These are phyloP conservation scores for Fraxinus greggii DNA, from an alignment of 305 asterid species.

Conservation along the genomic window DNA sequence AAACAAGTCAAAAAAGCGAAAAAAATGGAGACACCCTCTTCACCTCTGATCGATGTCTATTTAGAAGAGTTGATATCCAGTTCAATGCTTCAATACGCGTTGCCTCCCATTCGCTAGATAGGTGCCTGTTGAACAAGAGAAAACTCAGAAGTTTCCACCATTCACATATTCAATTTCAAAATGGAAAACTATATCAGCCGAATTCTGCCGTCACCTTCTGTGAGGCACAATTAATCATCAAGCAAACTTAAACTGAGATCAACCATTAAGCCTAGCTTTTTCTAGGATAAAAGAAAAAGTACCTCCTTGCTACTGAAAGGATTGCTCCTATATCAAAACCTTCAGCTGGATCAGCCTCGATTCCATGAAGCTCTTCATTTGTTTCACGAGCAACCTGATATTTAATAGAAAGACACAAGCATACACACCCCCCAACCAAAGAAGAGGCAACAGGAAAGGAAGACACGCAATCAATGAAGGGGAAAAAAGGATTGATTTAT, in stretches of 20 bases:
- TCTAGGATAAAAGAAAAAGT: constrained; percentile 23
- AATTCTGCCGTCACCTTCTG: constrained; percentile 12
- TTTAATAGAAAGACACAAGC: constrained; percentile 22
- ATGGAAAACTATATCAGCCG: constrained; percentile 18
- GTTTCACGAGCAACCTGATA: constrained; percentile 94
- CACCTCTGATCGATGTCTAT: constrained; percentile 76
- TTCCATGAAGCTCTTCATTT: constrained; percentile 89
- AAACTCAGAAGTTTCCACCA: background rate
- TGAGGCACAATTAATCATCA: constrained; percentile 18
- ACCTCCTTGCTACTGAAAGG: constrained; percentile 90
- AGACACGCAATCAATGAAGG: constrained; percentile 7
- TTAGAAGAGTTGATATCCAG: constrained; percentile 82
- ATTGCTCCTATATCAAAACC: constrained; percentile 87
- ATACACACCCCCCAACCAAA: constrained; percentile 20
- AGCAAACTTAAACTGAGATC: constrained; percentile 13
- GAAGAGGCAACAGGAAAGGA: constrained; percentile 21
- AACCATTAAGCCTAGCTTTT: constrained; percentile 11
- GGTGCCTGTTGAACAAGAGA: constrained; percentile 56
- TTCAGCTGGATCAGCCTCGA: constrained; percentile 82
- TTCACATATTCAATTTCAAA: constrained; percentile 16
- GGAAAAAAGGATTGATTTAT: background rate
- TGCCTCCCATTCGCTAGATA: constrained; percentile 94
- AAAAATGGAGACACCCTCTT: constrained; percentile 19
- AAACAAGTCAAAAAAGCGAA: background rate
- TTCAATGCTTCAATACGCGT: constrained; percentile 95